Evolutionary conservation across 345 rosid genomes (phyloP), one percentile per base, ranked within the genome.

Genomic region (Brassica cretica): DNA sequence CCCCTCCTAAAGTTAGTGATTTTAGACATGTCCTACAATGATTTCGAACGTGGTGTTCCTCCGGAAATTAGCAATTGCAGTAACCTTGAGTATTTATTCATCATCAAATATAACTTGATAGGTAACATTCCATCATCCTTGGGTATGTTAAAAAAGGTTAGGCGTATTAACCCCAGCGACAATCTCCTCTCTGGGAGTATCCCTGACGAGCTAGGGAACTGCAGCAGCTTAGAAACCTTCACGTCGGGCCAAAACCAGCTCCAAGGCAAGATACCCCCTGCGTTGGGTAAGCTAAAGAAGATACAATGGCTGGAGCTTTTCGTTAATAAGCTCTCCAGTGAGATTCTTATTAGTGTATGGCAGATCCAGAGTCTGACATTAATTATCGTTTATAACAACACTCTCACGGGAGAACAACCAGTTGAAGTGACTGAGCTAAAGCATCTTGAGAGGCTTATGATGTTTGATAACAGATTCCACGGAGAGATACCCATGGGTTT

Each of bases 41-140:
- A 21, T 21, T 21, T 21, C 24, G 24, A 21, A 21, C 24, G 24
- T 2, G 87, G 81, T 39, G 65, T 93, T 71, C 94, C 93, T 1
- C 58, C 75, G 11, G 88, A 80, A 33, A 7, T 93, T 33, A 93
- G 90, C 70, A 86, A 87, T 32, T 91, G 89, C 76, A 87, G 84
- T 73, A 83, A 81, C 82, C 83, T 91, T 71, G 41, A 77, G 19
- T 19, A 19, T 8, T 68, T 91, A 64, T 67, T 32, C 7, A 82
- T 84, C 27, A 68, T 86, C 56, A 41, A 66, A 41, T 76, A 88
- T 78, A 84, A 85, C 78, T 80, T 93, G 64, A 80, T 78, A 0
- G 94, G 97, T 63, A 39, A 39, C 15, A 89, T 93, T 21, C 98
- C 97, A 0, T 72, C 94, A 82, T 88, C 91, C 6, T 53, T 91